Evolutionary conservation across 164 flowering plant species (phyloP).

Genomic region (Malania oleifera): DNA sequence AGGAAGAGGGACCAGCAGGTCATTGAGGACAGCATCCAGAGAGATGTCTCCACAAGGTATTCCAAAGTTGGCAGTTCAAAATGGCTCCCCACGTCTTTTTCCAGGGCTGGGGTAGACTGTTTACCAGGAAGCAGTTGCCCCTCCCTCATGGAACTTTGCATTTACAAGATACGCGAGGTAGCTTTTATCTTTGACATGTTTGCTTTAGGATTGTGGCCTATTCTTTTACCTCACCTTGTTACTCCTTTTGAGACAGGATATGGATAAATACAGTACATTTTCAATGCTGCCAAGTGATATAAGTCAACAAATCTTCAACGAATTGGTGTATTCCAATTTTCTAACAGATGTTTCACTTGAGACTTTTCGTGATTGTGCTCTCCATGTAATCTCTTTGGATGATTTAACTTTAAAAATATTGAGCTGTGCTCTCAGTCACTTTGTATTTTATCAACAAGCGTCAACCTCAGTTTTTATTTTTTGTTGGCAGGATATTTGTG

Average conservation of each 20-base stretch:
- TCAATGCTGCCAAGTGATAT: conserved; percentile 82
- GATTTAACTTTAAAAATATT: background rate
- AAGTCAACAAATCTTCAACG: conserved; percentile 81
- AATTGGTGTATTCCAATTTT: conserved; percentile 50
- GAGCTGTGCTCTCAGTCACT: background rate
- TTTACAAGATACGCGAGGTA: conserved; percentile 63
- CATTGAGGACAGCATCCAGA: conserved; percentile 42
- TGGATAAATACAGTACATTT: conserved; percentile 48
- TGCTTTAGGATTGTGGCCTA: background rate
- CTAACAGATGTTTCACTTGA: conserved; percentile 48
- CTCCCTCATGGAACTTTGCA: conserved; percentile 76
- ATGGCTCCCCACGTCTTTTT: conserved; percentile 63
- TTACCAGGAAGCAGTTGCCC: conserved; percentile 44
- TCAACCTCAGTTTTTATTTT: background rate
- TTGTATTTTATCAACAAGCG: background rate
- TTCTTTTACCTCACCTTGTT: too few relatives aligned
- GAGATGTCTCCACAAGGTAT: conserved; percentile 53
- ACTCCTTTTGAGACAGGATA: conserved; percentile 36
- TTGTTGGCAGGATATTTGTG: conserved; percentile 57
- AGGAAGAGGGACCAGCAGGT: conserved; percentile 77
- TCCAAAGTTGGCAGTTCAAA: conserved; percentile 78
- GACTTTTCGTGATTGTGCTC: conserved; percentile 86
- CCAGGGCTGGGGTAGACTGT: conserved; percentile 31
- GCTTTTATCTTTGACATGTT: too few relatives aligned
- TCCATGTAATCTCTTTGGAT: conserved; percentile 46